Evolutionary conservation across 257 asterid genomes (phyloP), one percentile per base, ranked within the genome.

Genomic region (Primulina eburnea): DNA sequence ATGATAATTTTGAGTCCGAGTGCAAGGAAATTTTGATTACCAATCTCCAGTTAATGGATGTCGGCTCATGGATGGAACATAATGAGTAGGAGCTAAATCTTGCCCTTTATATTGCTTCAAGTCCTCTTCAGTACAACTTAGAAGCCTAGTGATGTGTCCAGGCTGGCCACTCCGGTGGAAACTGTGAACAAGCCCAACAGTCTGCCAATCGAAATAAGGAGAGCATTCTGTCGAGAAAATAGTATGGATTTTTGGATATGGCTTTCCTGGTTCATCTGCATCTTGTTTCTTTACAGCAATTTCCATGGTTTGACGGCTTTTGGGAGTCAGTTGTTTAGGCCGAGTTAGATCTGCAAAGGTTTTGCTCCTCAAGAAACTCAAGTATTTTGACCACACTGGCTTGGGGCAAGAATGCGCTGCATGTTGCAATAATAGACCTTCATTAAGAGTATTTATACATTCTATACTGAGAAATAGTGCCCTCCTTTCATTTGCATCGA

Each of bases 61-160:
- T 10, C 95, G 90, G 76, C 99, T 94, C 99, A 94, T 94, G 75
- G 99, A 94, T 11, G 99, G 99, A 58, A 90, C 97, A 66, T 85
- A 85, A 86, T 94, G 97, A 56, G 97, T 94, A 37, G 96, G 96
- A 81, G 96, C 97, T 53, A 94, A 75, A 86, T 90, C 88, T 47
- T 73, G 92, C 52, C 99, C 99, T 82, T 89, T 83, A 79, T 94
- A 94, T 74, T 84, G 78, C 88, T 86, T 94, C 79, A 89, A 73
- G 71, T 94, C 96, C 77, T 90, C 95, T 26, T 89, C 99, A 2
- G 96, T 85, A 77, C 99, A 94, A 67, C 99, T 94, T 26, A 94
- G 83, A 55, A 94, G 89, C 76, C 99, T 79, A 1, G 99, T 94
- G 71, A 94, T 90, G 77, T 77, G 85, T 47, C 97, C 99, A 6